These are phyloP conservation scores for Drosera capensis DNA, from an alignment of 148 eudicot species.

Conservation along the genomic window DNA sequence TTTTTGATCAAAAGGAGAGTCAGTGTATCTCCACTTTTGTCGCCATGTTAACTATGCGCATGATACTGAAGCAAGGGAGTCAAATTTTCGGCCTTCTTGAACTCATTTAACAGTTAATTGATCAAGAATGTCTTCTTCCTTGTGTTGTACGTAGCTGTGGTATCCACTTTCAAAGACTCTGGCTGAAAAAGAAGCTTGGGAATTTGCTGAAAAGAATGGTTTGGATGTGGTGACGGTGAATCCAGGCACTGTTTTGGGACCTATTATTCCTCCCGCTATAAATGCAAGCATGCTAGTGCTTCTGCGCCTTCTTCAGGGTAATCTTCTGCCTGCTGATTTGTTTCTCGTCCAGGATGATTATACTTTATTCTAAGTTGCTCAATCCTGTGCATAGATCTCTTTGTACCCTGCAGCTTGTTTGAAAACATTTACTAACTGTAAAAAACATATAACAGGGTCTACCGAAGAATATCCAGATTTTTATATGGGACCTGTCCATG, in stretches of 20 bases:
- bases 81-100: not conserved
- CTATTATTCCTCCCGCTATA: constrained; percentile 54
- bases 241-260: constrained; percentile 91
- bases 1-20: not conserved
- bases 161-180: constrained; percentile 69
- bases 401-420: constrained; percentile 2
- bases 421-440: not conserved
- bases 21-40: too few species aligned
- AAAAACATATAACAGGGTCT: constrained; percentile 29
- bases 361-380: too few species aligned
- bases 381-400: too few species aligned
- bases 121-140: not conserved
- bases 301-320: constrained; percentile 75
- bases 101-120: not conserved
- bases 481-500: constrained; percentile 83
- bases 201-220: constrained; percentile 54
- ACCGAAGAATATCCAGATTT: constrained; percentile 50
- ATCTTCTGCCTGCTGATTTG: constrained; percentile 1
- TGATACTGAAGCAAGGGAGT: not conserved
- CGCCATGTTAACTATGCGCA: too few species aligned
- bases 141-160: constrained; percentile 45
- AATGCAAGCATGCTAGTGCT: constrained; percentile 81
- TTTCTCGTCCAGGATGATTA: too few species aligned
- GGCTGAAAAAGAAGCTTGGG: constrained; percentile 91
- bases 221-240: constrained; percentile 77